Evolutionary conservation across 306 rosid genomes (phyloP).

Genomic region (Castanea sativa): DNA sequence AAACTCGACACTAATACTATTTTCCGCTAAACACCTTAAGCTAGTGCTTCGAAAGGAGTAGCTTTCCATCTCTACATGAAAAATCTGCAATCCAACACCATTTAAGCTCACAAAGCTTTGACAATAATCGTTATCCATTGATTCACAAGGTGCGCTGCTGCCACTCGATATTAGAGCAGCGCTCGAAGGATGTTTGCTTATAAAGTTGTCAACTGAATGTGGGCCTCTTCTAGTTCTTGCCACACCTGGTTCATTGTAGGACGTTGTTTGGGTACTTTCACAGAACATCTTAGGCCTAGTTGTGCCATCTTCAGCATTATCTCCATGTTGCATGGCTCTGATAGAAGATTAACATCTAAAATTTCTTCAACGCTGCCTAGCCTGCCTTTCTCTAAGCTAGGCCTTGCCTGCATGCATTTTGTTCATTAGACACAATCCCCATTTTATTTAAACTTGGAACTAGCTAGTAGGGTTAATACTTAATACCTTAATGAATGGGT

Average conservation of each 20-base stretch:
- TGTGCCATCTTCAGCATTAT: constrained; percentile 73
- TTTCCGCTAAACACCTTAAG: constrained; percentile 62
- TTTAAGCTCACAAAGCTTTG: constrained; percentile 63
- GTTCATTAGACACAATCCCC: background rate
- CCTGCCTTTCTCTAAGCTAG: constrained; percentile 69
- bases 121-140: constrained; percentile 44
- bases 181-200: constrained; percentile 25
- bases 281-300: constrained; percentile 69
- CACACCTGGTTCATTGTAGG: constrained; percentile 75
- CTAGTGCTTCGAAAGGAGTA: constrained; percentile 50
- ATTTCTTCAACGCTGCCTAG: constrained; percentile 61
- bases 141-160: background rate
- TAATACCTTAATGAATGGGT: background rate
- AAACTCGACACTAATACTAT: constrained; percentile 44
- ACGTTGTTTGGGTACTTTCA: constrained; percentile 56
- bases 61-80: constrained; percentile 61
- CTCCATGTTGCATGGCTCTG: constrained; percentile 61
- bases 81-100: constrained; percentile 58
- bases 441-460: too few species aligned
- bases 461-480: too few species aligned
- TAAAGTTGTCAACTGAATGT: constrained; percentile 33
- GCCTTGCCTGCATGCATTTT: constrained; percentile 65
- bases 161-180: constrained; percentile 10
- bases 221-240: constrained; percentile 61
- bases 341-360: constrained; percentile 62